Percentiles rank a stretch among this genome's conserved stretches.
These are phyloP conservation scores for Verticillium albo-atrum DNA, from an alignment of 2,329 filamentous ascomycete genomes.

Conservation along the genomic window DNA sequence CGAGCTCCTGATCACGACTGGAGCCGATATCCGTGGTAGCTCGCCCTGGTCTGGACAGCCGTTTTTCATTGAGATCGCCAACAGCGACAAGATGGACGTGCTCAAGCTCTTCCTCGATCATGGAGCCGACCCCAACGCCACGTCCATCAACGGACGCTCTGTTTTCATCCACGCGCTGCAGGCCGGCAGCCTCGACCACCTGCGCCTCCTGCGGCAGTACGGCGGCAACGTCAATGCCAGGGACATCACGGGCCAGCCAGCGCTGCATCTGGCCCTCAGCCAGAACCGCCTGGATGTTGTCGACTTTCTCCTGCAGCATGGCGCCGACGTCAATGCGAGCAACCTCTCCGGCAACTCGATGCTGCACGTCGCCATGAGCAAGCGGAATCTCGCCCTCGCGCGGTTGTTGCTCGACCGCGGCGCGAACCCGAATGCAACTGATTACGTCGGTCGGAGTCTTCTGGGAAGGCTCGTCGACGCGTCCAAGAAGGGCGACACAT, in stretches of 20 bases:
- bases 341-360: constrained; percentile 25
- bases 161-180: constrained; percentile 23
- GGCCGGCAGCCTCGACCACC: constrained; percentile 7
- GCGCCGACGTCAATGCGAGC: constrained; percentile 24
- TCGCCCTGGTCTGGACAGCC: constrained; percentile 20
- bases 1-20: constrained; percentile 14
- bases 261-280: constrained; percentile 19
- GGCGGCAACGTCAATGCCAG: constrained; percentile 22
- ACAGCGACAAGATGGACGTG: constrained; percentile 7
- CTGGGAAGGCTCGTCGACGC: background rate
- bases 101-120: constrained; percentile 20
- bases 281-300: constrained; percentile 24
- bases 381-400: constrained; percentile 15
- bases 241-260: constrained; percentile 13
- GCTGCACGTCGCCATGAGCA: constrained; percentile 25
- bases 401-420: constrained; percentile 12
- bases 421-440: constrained; percentile 14
- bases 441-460: background rate
- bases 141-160: constrained; percentile 22
- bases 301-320: constrained; percentile 26
- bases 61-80: constrained; percentile 19
- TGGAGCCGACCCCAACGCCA: constrained; percentile 29
- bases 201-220: constrained; percentile 8
- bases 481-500: constrained; percentile 5
- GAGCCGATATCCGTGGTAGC: constrained; percentile 22